These are phyloP conservation scores for Phytophthora multivora DNA, from an alignment of 352 stramenopile genomes.

Conservation along the genomic window DNA sequence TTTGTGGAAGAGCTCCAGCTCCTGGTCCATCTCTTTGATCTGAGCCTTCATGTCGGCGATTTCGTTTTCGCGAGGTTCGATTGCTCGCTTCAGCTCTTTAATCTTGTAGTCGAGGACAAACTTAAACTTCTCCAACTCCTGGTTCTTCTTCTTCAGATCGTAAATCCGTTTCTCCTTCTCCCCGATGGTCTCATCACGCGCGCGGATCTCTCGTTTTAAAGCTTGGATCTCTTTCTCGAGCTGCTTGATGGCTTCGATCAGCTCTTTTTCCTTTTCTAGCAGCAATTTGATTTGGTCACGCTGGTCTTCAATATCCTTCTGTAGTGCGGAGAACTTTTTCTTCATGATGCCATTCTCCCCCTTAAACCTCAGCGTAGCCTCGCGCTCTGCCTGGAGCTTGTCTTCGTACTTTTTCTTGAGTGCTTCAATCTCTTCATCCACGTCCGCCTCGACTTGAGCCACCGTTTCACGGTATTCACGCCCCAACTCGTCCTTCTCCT, in stretches of 20 bases:
- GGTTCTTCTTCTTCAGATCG: slow-evolving; percentile 96
- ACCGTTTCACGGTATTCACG: slow-evolving; percentile 82
- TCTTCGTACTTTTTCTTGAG: slow-evolving; percentile 89
- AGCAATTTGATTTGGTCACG: slow-evolving; percentile 90
- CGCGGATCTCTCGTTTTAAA: slow-evolving; percentile 94
- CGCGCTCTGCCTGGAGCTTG: slow-evolving; percentile 84
- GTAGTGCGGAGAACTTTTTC: slow-evolving; percentile 90
- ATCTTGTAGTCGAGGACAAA: slow-evolving; percentile 98
- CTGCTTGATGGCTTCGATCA: slow-evolving; percentile 85
- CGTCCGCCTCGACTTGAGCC: slow-evolving; percentile 81
- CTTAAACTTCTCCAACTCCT: slow-evolving; percentile 97
- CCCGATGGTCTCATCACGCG: slow-evolving; percentile 94
- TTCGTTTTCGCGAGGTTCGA: slow-evolving; percentile 94
- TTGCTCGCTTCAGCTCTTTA: slow-evolving; percentile 95
- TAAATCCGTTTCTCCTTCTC: slow-evolving; percentile 96
- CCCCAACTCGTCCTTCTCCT: slow-evolving; percentile 85
- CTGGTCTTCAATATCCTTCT: slow-evolving; percentile 93
- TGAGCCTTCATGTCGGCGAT: slow-evolving; percentile 94
- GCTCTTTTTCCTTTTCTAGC: slow-evolving; percentile 87
- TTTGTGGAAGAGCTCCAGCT: slow-evolving; percentile 96
- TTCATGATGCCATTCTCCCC: slow-evolving; percentile 95
- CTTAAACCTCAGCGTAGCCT: slow-evolving; percentile 91
- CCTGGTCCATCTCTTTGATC: slow-evolving; percentile 96
- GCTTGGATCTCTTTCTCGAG: slow-evolving; percentile 93
- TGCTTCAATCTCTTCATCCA: slow-evolving; percentile 87